Base-by-base conservation (phyloP, 129 eudicot genomes). In the Kitagawia praeruptora region DNA sequence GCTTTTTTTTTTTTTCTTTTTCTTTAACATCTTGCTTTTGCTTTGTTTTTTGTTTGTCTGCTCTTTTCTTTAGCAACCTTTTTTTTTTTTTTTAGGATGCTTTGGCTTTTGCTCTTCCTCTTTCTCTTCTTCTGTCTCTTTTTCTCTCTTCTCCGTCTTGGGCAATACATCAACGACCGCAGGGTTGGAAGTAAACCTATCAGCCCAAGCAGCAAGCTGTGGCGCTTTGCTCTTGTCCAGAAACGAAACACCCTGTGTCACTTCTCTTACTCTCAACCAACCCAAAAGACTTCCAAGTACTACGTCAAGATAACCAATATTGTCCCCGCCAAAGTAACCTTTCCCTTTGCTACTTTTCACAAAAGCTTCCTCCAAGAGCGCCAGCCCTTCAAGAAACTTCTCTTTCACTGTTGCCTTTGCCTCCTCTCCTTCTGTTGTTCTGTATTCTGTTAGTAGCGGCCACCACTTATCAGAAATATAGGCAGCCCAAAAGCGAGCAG, bases 231-330 rank as follows among this genome's bases (percentile, higher is more conserved):
- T 38, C 38, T 79, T 80, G 39, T 87, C 86, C 4, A 84, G 48
- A 79, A 84, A 45, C 10, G 78, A 80, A 38, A 82, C 58, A 37
- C 78, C 76, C 16, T 23, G 28, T 31, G 61, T 69, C 13, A 13
- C 72, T 70, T 84, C 87, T 11, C 25, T 41, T 5, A 70, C 84
- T 70, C 78, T 81, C 2, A 86, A 23, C 86, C 89, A 83, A 39
- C 84, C 87, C 45, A 87, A 42, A 69, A 31, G 75, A 40, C 83
- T 34, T 10, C 89, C 87, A 7, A 87, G 76, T 39, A 53, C 84
- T n/a, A 86, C 78, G 71, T 86, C 89, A 41, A 83, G n/a, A 76
- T 83, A 86, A 5, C 86, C 89, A 19, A 86, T 61, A 1, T 44
- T 78, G 10, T 83, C 85, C 16, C 85, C 85, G 5, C 85, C 87